phyloP scores from a whole-genome alignment of 768 basidiomycete genomes.

The Gautieria morchelliformis region DNA sequence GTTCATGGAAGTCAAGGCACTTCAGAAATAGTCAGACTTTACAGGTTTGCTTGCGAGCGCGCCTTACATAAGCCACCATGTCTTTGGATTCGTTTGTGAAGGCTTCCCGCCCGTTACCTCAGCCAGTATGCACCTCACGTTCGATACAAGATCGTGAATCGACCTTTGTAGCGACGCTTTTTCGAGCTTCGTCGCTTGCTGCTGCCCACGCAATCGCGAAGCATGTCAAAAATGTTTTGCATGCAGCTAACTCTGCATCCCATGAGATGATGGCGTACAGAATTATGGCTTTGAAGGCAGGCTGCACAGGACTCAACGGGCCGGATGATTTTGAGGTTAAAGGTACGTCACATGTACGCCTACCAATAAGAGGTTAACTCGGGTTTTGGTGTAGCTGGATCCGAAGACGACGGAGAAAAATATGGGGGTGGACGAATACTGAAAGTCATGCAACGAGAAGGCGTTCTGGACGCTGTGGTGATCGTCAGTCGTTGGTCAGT shows the following conservation, averaged over 20 bases:
- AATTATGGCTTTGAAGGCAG: conserved; percentile 60
- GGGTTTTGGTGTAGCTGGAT: conserved; percentile 23
- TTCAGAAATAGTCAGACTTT: no score
- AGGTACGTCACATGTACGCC: conserved; percentile 13
- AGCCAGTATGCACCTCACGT: conserved; percentile 48
- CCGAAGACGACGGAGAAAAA: conserved; percentile 70
- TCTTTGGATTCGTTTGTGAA: conserved; percentile 46
- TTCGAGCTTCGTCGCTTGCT: conserved; percentile 39
- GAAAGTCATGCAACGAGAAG: conserved; percentile 59
- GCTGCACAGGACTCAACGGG: conserved; percentile 54
- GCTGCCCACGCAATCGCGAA: conserved; percentile 42
- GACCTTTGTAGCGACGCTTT: conserved; percentile 58
- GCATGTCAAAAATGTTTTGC: conserved; percentile 48
- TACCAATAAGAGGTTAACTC: not conserved
- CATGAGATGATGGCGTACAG: conserved; percentile 77
- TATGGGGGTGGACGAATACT: conserved; percentile 57
- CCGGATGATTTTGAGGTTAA: conserved; percentile 68
- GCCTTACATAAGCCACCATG: not conserved
- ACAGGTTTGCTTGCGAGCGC: no score
- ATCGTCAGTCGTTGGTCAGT: conserved; percentile 70
- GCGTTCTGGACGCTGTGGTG: conserved; percentile 68
- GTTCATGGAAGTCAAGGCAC: no score
- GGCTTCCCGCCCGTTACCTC: conserved; percentile 33
- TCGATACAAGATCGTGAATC: conserved; percentile 72
- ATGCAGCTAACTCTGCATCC: conserved; percentile 47